These are phyloP conservation scores for Neurospora tetraspora DNA, from an alignment of 495 filamentous ascomycete species.

Conservation along the genomic window DNA sequence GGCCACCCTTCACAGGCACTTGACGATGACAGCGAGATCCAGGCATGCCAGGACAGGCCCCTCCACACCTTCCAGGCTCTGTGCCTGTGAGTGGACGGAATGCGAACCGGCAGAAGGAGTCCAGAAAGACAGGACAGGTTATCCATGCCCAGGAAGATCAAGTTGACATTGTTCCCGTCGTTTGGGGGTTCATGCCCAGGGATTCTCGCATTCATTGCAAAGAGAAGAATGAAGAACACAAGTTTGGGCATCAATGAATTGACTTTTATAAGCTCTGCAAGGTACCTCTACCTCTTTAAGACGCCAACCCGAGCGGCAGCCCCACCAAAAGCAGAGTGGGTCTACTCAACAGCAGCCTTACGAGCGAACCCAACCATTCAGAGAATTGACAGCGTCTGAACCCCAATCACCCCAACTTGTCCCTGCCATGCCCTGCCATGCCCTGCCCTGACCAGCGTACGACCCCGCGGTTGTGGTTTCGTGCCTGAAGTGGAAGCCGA, in stretches of 20 bases:
- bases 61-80: background rate
- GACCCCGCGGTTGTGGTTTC: conserved; percentile 1
- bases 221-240: background rate
- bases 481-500: background rate
- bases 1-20: background rate
- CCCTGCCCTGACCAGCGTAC: conserved; percentile 1
- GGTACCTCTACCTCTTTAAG: background rate
- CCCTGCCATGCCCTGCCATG: background rate
- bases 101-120: background rate
- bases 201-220: background rate
- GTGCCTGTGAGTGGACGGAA: background rate
- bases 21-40: background rate
- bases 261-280: background rate
- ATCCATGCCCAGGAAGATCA: background rate
- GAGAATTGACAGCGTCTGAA: background rate
- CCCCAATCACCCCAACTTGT: background rate
- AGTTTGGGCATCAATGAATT: background rate
- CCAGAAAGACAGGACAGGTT: background rate
- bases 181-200: background rate
- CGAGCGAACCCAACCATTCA: background rate
- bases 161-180: background rate
- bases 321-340: background rate
- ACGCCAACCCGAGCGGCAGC: background rate
- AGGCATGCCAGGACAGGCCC: background rate
- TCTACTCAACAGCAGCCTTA: background rate